Base-by-base conservation (phyloP, 2,329 filamentous ascomycete genomes). In the Pseudocercospora vitis region DNA sequence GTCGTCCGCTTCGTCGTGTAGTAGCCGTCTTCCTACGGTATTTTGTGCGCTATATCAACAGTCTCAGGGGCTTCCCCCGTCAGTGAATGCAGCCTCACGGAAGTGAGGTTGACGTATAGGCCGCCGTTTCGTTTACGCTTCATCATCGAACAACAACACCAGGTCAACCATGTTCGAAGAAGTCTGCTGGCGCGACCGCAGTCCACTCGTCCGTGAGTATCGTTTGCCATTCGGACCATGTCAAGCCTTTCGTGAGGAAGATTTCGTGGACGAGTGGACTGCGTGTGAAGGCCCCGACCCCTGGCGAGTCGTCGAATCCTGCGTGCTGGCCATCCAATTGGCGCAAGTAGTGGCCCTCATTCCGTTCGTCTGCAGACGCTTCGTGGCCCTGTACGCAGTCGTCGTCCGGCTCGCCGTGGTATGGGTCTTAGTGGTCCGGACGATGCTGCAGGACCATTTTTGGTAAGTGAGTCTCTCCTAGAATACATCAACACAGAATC, bases 131-230 rank as follows among this genome's bases (percentile, higher is more conserved):
- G 8, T n/a, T 24, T 14, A 45, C 42, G 14, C 42, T 31, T 45
- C 42, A 16, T 45, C n/a, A 6, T 8, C 21, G 6, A 16, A 29
- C 23, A 45, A 45, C 42, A 45, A 28, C 42, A 45, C 18, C 42
- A 45, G 28, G 19, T 16, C 37, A 18, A 42, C 37, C 19, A 51
- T 51, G 49, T 48, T 37, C 21, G 46, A 48, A 35, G 24, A 44
- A 7, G 28, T 23, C 28, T 51, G 18, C 49, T 44, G 40, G 9
- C 39, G 28, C 31, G 31, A 48, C 31, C 46, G 31, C 21, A 29
- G 29, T 7, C 46, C 46, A 24, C 24, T 26, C 46, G 46, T 48
- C 46, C 31, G 24, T 18, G 46, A 35, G 4, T 48, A 48, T 28
- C 46, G 46, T 26, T 28, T 48, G 16, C 46, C 46, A 8, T 8